phyloP scores from a whole-genome alignment of 345 rosid genomes.

The Reutealis trisperma region DNA sequence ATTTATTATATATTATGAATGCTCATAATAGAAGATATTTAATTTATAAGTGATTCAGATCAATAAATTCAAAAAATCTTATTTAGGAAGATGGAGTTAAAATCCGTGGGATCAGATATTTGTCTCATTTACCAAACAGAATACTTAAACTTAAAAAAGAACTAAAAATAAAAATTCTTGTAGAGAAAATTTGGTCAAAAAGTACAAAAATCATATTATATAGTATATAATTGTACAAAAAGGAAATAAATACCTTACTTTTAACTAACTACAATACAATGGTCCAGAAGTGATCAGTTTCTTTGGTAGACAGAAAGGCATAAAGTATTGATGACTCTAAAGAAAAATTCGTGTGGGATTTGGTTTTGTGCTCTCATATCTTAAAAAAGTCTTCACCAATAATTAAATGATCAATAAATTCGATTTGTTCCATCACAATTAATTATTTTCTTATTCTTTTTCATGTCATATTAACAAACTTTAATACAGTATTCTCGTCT shows the following conservation, averaged over 20 bases:
- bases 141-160: no score
- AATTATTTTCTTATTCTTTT: background rate
- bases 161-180: no score
- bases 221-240: background rate
- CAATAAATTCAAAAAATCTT: no score
- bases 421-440: constrained; percentile 35
- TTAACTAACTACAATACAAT: background rate
- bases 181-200: no score
- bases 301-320: constrained; percentile 12
- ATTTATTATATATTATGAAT: no score
- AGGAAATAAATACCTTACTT: background rate
- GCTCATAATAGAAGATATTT: no score
- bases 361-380: background rate
- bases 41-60: no score
- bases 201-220: no score
- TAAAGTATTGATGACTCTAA: background rate
- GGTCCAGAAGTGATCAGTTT: background rate
- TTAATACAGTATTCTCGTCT: no score
- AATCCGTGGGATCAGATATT: no score
- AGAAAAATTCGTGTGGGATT: background rate
- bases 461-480: background rate
- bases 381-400: background rate
- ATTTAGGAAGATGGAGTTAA: no score
- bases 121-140: no score
- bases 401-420: constrained; percentile 16